Base-by-base conservation (phyloP, 306 rosid genomes). In the Castanea mollissima region DNA sequence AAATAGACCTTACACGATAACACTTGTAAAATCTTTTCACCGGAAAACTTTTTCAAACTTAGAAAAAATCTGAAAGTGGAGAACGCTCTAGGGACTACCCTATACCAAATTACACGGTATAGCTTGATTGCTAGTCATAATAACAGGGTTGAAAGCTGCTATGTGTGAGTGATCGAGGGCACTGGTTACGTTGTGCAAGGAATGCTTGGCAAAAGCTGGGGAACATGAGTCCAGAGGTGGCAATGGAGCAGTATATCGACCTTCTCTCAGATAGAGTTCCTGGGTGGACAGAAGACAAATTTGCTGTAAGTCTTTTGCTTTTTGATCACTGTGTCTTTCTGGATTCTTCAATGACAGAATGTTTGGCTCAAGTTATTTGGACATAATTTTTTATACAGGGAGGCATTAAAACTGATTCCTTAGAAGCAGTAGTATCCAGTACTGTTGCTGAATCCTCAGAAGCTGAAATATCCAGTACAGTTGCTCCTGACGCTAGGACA, bases 131-230 rank as follows among this genome's bases (percentile, higher is more conserved):
- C 79, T 89, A 91, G 96, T 87, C 67, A 89, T 65, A 86, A 84
- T 85, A 91, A 89, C 91, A 86, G 90, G 90, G 90, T 86, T 87
- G 87, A 87, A 84, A 86, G 90, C 92, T 87, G 90, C 91, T 87
- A 87, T 87, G 80, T 85, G 85, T 91, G 88, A 89, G 87, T 89
- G 89, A 89, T 87, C 84, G 84, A 88, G 86, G 83, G 89, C 85
- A 91, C 87, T 91, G 88, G 74, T 91, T 91, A 74, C 93, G 84
- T 89, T 91, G 89, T 91, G 89, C 89, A 91, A 91, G 96, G 96
- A 86, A 87, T 84, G 89, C 91, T 82, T 91, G 96, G 96, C 90
- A 91, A 73, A 91, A 81, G 83, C 85, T 89, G 76, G 93, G 92
- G 85, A 83, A 84, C 84, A 86, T 89, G 89, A 86, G 70, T 83